Evolutionary conservation across 305 asterid genomes (phyloP).

Genomic region (Rubia peregrina): DNA sequence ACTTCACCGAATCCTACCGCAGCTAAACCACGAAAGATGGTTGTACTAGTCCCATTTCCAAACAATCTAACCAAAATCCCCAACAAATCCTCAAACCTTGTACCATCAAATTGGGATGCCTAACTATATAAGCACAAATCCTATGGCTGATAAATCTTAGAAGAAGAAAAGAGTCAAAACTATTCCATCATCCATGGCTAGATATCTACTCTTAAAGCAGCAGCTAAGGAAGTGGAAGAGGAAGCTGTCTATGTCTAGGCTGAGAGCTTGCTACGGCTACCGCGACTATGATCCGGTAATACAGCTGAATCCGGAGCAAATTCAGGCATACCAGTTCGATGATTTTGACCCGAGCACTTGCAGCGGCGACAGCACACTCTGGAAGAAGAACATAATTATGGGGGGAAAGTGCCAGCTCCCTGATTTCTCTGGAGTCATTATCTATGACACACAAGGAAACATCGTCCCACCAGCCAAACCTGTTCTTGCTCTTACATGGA

Average conservation of each 20-base stretch:
- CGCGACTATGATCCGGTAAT: conserved; percentile 57
- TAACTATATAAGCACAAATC: not conserved
- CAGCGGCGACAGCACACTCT: conserved; percentile 53
- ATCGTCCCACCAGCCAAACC: conserved; percentile 33
- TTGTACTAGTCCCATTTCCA: conserved; percentile 5
- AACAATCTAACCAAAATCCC: not conserved
- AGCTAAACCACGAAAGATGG: conserved; percentile 8
- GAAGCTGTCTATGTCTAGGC: conserved; percentile 34
- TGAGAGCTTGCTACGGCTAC: conserved; percentile 56
- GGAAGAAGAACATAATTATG: conserved; percentile 88
- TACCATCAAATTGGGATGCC: not conserved
- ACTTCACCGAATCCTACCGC: conserved; percentile 8
- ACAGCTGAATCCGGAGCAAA: conserved; percentile 46
- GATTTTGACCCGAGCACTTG: conserved; percentile 42
- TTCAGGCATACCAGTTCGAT: conserved; percentile 32
- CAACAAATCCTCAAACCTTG: conserved; percentile 13
- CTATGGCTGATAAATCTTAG: not conserved
- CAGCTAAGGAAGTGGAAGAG: conserved; percentile 36
- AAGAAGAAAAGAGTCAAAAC: not conserved
- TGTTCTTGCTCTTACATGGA: conserved; percentile 52
- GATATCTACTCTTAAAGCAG: conserved; percentile 25
- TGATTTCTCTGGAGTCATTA: conserved; percentile 79
- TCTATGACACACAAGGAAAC: conserved; percentile 66
- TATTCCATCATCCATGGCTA: conserved; percentile 33
- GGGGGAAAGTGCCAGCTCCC: conserved; percentile 96